A percentile compares a stretch with the other conserved stretches of the same genome.
Evolutionary conservation across 2,329 filamentous ascomycete species (phyloP).

Genomic region (Daldinia sp.): DNA sequence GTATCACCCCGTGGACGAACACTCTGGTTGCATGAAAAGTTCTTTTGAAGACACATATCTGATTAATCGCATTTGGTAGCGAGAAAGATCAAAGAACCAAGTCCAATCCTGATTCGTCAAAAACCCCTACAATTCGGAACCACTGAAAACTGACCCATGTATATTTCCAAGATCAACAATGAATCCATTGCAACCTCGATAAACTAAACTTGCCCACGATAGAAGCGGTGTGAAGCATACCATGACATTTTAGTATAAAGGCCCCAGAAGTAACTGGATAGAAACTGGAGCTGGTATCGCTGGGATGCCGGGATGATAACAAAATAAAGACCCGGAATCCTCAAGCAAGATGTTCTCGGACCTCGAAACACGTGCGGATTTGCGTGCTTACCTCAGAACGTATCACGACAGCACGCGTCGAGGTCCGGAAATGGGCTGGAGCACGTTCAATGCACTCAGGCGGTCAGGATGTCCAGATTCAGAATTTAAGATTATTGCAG

Average conservation of each 20-base stretch:
- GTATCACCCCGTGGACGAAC: background rate
- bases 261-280: background rate
- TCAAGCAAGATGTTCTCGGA: background rate
- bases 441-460: background rate
- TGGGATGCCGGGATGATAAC: background rate
- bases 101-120: background rate
- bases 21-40: background rate
- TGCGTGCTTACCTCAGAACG: background rate
- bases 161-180: background rate
- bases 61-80: background rate
- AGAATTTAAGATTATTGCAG: background rate
- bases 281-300: background rate
- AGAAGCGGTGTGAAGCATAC: background rate
- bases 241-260: background rate
- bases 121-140: background rate
- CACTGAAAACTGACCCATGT: background rate
- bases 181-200: background rate
- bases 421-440: background rate
- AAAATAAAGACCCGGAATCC: background rate
- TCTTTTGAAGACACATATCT: background rate
- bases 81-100: background rate
- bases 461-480: background rate
- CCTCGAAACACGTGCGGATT: background rate
- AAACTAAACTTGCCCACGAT: background rate
- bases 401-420: background rate